A percentile compares a stretch with the other conserved stretches of the same genome.
Conservation (phyloP, 139 green algal species). For the Pseudopediastrum boryanum region DNA sequence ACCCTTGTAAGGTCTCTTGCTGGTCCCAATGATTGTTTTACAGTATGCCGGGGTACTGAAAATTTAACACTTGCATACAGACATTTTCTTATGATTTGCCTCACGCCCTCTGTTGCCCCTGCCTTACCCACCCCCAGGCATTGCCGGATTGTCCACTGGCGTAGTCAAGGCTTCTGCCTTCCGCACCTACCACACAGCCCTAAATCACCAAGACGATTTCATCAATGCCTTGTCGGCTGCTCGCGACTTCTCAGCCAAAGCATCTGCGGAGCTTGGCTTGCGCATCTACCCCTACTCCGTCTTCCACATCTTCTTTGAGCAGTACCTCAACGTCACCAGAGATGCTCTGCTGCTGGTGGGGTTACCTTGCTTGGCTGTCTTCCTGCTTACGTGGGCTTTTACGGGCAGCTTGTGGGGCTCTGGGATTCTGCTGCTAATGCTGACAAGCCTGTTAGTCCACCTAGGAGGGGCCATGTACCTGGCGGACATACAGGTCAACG, state of each 20-base stretch:
- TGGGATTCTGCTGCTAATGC: slow-evolving; percentile 58
- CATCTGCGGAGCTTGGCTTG: slow-evolving; percentile 50
- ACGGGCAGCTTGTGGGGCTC: slow-evolving; percentile 60
- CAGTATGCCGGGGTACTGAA: too few species aligned
- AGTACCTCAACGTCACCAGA: slow-evolving; percentile 76
- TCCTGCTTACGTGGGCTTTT: slow-evolving; percentile 25
- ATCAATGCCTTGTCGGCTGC: slow-evolving; percentile 68
- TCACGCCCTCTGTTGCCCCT: not conserved
- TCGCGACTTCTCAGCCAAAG: slow-evolving; percentile 20
- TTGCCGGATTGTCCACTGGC: slow-evolving; percentile 41
- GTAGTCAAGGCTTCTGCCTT: slow-evolving; percentile 76
- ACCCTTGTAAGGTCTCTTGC: too few species aligned
- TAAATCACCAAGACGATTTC: slow-evolving; percentile 85
- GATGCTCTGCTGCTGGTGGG: slow-evolving; percentile 45
- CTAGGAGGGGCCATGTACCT: slow-evolving; percentile 80
- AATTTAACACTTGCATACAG: too few species aligned
- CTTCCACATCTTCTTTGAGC: slow-evolving; percentile 97
- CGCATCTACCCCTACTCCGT: slow-evolving; percentile 86
- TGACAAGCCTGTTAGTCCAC: slow-evolving; percentile 77
- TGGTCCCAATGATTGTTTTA: too few species aligned
- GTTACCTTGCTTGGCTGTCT: slow-evolving; percentile 13
- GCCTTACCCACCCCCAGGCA: slow-evolving; percentile 3
- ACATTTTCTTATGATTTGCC: not conserved
- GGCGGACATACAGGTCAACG: slow-evolving; percentile 78
- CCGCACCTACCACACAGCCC: slow-evolving; percentile 81